A percentile compares a stretch with the other conserved stretches of the same genome.
These are phyloP conservation scores for Lolium rigidum DNA, from an alignment of 176 grass and related monocot species.

Conservation along the genomic window DNA sequence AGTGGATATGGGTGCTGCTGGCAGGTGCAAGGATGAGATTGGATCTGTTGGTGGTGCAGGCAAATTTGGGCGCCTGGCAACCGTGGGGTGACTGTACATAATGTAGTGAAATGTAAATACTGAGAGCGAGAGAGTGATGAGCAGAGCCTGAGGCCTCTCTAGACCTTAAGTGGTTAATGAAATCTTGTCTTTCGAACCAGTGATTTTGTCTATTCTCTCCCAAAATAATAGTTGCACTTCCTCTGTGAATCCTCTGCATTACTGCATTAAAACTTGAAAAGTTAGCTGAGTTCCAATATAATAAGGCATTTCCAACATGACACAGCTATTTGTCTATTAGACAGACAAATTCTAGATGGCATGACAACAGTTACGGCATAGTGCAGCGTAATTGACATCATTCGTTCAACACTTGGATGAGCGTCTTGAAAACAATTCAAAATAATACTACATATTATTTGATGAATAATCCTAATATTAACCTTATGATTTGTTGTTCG, in stretches of 20 bases:
- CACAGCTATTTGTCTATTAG: no score
- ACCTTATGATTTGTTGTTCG: not conserved
- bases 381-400: not conserved
- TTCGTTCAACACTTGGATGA: not conserved
- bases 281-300: not conserved
- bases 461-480: not conserved
- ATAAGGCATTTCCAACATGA: no score
- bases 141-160: conserved; percentile 40
- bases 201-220: conserved; percentile 45
- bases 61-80: conserved; percentile 63
- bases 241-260: not conserved
- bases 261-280: not conserved
- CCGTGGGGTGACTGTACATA: conserved; percentile 85
- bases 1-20: conserved; percentile 44
- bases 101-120: conserved; percentile 68
- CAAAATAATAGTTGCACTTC: not conserved
- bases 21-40: conserved; percentile 81
- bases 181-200: conserved; percentile 40
- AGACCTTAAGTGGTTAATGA: conserved; percentile 39
- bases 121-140: conserved; percentile 36
- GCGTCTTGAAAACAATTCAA: not conserved
- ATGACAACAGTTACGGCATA: no score
- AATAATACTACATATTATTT: not conserved
- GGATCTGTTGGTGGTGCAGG: conserved; percentile 50
- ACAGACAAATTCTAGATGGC: not conserved